Base-by-base conservation (phyloP, 108 stramenopile genomes). In the Pseudonitzschia pungens region DNA sequence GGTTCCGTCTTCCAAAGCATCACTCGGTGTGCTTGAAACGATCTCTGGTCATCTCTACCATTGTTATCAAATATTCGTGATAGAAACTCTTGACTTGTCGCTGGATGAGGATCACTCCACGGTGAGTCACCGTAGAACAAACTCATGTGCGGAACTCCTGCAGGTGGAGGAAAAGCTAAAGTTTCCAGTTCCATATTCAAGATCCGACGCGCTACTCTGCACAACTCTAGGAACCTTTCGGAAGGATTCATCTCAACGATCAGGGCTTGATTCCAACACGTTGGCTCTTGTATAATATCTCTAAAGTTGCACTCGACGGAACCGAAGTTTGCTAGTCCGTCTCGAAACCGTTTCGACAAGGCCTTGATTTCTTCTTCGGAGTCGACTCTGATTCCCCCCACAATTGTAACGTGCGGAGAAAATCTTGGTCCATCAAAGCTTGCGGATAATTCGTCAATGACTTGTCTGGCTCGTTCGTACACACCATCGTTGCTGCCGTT, bases 1-100 rank as follows among this genome's bases (percentile, higher is more conserved):
- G 60, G 60, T 5, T 62, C 60, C 1, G 60, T 62, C 29, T 33
- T 62, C 60, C 60, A 62, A 31, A 62, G 36, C 60, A 62, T 62
- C n/a, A 62, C 60, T 18, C 60, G 60, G 40, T 62, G 36, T 20
- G 33, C 14, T 62, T 62, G 33, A 20, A 62, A 62, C 15, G 60
- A 33, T 29, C n/a, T 24, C 1, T 62, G 14, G 20, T 32, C 32
- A 7, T 36, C 60, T 21, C 29, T 58, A 58, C 0, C 29, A 58
- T 31, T 58, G 18, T 20, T 36, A 33, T 62, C 29, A 40, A 62
- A 62, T 40, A 62, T n/a, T 0, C 16, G 26, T 12, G 60, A 0
- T 12, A 62, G 22, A 62, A 40, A 33, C 6, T 22, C 54, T 48
- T 18, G 45, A 48, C 45, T 18, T 18, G 45, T 48, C 18, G 2